Conservation (phyloP, 768 basidiomycete genomes). For the Tylopilus plumbeoviolaceoides region DNA sequence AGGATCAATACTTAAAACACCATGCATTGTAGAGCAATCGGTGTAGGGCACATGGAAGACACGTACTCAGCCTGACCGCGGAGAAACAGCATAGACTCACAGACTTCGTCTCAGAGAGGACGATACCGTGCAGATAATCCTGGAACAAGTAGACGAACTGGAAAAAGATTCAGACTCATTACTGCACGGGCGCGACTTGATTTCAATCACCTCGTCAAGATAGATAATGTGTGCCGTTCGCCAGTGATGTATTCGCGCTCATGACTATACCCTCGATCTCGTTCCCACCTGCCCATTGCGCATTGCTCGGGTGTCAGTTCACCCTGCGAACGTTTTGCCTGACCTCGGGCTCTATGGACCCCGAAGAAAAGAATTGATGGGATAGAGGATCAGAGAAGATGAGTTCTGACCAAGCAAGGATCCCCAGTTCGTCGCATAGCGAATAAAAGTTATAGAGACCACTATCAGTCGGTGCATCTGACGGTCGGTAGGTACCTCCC, state of each 20-base stretch:
- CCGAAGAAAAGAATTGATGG: conserved; percentile 52
- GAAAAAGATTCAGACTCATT: neutral
- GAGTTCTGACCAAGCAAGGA: conserved; percentile 56
- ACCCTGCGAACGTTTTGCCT: conserved; percentile 45
- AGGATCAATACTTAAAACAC: conserved; percentile 13
- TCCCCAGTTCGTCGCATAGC: conserved; percentile 56
- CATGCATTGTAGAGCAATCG: conserved; percentile 55
- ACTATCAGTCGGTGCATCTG: conserved; percentile 34
- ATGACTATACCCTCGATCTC: conserved; percentile 40
- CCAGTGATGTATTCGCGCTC: neutral
- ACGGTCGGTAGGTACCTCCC: conserved; percentile 54
- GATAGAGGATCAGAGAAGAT: conserved; percentile 45
- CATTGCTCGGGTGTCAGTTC: conserved; percentile 54
- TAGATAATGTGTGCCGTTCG: conserved; percentile 19
- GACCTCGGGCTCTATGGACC: conserved; percentile 50
- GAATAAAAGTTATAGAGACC: conserved; percentile 56
- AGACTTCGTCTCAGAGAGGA: conserved; percentile 46
- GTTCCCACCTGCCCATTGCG: conserved; percentile 56
- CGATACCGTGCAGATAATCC: conserved; percentile 45
- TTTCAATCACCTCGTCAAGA: conserved; percentile 41
- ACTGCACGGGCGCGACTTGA: neutral
- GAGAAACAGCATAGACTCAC: conserved; percentile 24
- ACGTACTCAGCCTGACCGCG: neutral
- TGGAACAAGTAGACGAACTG: conserved; percentile 37
- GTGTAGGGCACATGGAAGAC: conserved; percentile 48